Conservation (phyloP, 208 protist species). For the Willaertia magna region DNA sequence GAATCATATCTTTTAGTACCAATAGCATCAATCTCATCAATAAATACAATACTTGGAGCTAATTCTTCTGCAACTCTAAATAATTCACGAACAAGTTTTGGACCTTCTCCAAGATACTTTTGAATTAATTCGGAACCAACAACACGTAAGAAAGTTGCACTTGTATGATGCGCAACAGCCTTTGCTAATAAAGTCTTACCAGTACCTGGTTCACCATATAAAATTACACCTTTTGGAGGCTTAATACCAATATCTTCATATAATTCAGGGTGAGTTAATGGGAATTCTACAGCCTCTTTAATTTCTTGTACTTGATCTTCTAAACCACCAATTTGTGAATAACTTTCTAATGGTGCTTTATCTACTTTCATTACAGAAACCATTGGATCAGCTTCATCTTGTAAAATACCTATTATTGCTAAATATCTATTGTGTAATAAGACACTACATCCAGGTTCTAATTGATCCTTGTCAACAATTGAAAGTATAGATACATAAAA, state of each 20-base stretch:
- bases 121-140: constrained; percentile 99
- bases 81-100: constrained; percentile 98
- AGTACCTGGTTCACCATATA: constrained; percentile 97
- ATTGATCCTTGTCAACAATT: constrained; percentile 97
- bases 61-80: constrained; percentile 97
- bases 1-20: constrained; percentile 98
- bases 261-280: constrained; percentile 97
- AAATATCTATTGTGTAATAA: constrained; percentile 91
- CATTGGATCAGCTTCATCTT: constrained; percentile 95
- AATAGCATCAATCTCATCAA: constrained; percentile 99
- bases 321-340: constrained; percentile 98
- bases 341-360: constrained; percentile 96
- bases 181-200: constrained; percentile 98
- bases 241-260: constrained; percentile 99
- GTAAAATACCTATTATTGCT: constrained; percentile 91
- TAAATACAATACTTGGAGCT: constrained; percentile 99
- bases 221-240: constrained; percentile 98
- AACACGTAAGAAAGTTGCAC: constrained; percentile 97
- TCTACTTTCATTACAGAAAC: constrained; percentile 99
- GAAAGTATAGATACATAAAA: constrained; percentile 97
- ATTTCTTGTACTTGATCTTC: constrained; percentile 99
- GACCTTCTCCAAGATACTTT: constrained; percentile 99
- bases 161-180: constrained; percentile 97
- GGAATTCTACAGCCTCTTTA: constrained; percentile 98
- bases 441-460: constrained; percentile 91